A percentile compares a stretch with the other conserved stretches of the same genome.
Conservation (phyloP, 2,329 filamentous ascomycete species). For the Simplicillium aogashimaense region DNA sequence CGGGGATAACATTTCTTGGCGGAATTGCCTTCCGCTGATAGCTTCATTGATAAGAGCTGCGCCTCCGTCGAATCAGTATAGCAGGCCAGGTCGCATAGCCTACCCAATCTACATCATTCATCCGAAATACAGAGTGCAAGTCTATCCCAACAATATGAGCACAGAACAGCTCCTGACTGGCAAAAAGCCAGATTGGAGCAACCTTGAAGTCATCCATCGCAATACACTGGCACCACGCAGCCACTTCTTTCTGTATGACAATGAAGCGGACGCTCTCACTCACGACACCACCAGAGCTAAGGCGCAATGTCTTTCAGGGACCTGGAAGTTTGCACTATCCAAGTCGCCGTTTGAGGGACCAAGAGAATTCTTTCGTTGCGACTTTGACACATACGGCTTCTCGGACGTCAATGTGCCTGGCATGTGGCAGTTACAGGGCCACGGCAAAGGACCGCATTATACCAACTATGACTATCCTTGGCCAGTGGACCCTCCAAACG, state of each 20-base stretch:
- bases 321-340: slow-evolving; percentile 42
- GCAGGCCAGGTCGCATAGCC: too few species aligned
- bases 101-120: too few species aligned
- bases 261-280: slow-evolving; percentile 35
- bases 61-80: too few species aligned
- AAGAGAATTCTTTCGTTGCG: slow-evolving; percentile 23
- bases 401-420: slow-evolving; percentile 49
- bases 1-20: too few species aligned
- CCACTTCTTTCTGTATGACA: slow-evolving; percentile 43
- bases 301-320: slow-evolving; percentile 36
- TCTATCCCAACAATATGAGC: too few species aligned
- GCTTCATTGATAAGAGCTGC: too few species aligned
- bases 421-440: slow-evolving; percentile 63
- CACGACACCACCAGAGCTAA: slow-evolving; percentile 27
- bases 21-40: too few species aligned
- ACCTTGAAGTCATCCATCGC: slow-evolving; percentile 47
- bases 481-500: slow-evolving; percentile 55
- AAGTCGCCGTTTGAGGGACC: slow-evolving; percentile 35
- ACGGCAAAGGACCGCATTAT: slow-evolving; percentile 55
- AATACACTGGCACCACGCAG: slow-evolving; percentile 48
- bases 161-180: too few species aligned
- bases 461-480: slow-evolving; percentile 61
- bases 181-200: slow-evolving; percentile 46
- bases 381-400: slow-evolving; percentile 22
- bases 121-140: too few species aligned